Evolutionary conservation across 2,329 filamentous ascomycete species (phyloP).

Genomic region (Fusarium staphyleae): DNA sequence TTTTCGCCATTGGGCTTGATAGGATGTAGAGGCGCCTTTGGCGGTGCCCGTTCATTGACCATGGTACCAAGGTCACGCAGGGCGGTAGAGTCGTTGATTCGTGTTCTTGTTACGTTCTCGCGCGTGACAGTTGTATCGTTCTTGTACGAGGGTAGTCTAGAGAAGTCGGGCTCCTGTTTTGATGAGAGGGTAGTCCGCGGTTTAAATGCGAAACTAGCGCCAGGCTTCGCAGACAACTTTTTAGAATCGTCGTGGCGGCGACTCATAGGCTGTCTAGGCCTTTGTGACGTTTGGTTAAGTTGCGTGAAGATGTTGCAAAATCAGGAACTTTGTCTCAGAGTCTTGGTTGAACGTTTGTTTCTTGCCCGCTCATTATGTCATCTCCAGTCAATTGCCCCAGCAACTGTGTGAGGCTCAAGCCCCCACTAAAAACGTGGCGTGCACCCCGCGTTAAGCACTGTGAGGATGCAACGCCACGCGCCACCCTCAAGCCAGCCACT

Average conservation of each 20-base stretch:
- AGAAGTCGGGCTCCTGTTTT: slow-evolving; percentile 29
- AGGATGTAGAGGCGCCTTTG: slow-evolving; percentile 53
- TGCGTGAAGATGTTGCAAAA: slow-evolving; percentile 29
- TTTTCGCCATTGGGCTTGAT: slow-evolving; percentile 44
- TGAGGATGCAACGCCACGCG: neutral
- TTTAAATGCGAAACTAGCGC: slow-evolving; percentile 36
- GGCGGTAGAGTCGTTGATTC: slow-evolving; percentile 14
- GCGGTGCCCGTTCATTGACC: slow-evolving; percentile 57
- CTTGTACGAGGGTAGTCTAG: slow-evolving; percentile 15
- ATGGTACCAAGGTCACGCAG: slow-evolving; percentile 44
- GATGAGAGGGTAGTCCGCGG: slow-evolving; percentile 26
- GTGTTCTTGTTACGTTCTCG: slow-evolving; percentile 8
- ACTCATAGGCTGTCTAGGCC: slow-evolving; percentile 19
- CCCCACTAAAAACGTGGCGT: slow-evolving; percentile 5
- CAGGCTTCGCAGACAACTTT: slow-evolving; percentile 21
- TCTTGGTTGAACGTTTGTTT: slow-evolving; percentile 25
- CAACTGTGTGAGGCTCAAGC: slow-evolving; percentile 22
- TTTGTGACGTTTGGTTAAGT: slow-evolving; percentile 26
- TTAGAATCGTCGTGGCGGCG: slow-evolving; percentile 5
- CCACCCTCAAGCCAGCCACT: too few relatives aligned
- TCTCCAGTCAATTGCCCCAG: slow-evolving; percentile 36
- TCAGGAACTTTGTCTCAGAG: slow-evolving; percentile 18
- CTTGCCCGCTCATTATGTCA: slow-evolving; percentile 30
- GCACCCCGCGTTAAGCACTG: slow-evolving; percentile 33
- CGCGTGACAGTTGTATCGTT: neutral